phyloP scores from a whole-genome alignment of 2,329 filamentous ascomycete genomes.

The Hypoxylon sp. region DNA sequence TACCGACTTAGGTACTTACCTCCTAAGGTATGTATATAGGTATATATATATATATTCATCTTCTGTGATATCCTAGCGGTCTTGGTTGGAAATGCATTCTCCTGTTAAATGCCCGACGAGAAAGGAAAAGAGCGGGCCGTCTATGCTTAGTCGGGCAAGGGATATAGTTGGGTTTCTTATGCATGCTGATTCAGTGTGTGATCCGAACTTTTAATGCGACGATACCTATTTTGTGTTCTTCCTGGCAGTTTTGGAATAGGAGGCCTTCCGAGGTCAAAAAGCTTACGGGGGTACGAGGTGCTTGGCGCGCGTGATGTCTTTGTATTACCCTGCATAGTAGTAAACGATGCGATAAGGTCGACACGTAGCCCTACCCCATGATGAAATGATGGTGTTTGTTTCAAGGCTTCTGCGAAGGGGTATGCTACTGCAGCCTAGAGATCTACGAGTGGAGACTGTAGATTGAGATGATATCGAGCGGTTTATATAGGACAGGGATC shows the following conservation, averaged over 20 bases:
- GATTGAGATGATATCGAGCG: conserved; percentile 20
- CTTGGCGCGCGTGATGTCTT: background rate
- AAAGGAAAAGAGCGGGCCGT: background rate
- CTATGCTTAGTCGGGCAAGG: conserved; percentile 2
- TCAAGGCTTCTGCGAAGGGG: conserved; percentile 12
- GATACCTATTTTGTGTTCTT: background rate
- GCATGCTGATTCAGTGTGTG: background rate
- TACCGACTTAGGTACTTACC: background rate
- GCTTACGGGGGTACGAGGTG: background rate
- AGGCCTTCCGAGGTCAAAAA: background rate
- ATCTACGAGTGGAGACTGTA: conserved; percentile 19
- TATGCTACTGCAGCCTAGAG: conserved; percentile 5
- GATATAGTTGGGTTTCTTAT: background rate
- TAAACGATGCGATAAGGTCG: conserved; percentile 11
- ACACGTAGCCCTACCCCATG: conserved; percentile 9
- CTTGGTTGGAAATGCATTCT: background rate
- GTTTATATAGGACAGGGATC: conserved; percentile 21
- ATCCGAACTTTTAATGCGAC: background rate
- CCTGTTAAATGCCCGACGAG: background rate
- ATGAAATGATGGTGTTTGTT: conserved; percentile 26
- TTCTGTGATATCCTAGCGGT: conserved; percentile 17
- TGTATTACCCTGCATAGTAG: background rate
- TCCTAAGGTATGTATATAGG: conserved; percentile 19
- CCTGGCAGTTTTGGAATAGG: background rate
- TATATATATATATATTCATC: background rate